Percentiles rank a stretch among this genome's conserved stretches.
phyloP scores from a whole-genome alignment of 352 stramenopile species.

The Pythium brachiatum region DNA sequence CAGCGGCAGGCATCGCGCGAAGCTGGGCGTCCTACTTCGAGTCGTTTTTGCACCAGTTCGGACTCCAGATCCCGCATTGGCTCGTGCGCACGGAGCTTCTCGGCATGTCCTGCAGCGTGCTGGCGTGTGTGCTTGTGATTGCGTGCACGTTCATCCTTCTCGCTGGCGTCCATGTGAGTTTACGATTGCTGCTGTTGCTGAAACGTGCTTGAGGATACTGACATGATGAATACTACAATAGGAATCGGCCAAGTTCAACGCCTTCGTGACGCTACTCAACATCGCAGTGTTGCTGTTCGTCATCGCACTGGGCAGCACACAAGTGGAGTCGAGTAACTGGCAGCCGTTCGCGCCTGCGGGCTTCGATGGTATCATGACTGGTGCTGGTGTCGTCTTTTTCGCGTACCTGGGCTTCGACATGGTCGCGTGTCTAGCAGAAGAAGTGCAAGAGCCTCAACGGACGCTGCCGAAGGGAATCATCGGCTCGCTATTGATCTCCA shows the following conservation, averaged over 20 bases:
- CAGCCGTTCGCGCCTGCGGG: constrained; percentile 84
- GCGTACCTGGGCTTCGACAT: constrained; percentile 93
- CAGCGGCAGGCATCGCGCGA: constrained; percentile 85
- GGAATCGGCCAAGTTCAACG: constrained; percentile 92
- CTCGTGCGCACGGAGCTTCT: constrained; percentile 54
- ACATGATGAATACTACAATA: constrained; percentile 19
- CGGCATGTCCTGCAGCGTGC: constrained; percentile 67
- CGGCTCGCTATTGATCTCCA: constrained; percentile 88
- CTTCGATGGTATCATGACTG: constrained; percentile 85
- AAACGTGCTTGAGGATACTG: not conserved
- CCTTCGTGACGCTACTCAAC: constrained; percentile 87
- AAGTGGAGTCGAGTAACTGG: constrained; percentile 79
- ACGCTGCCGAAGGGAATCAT: constrained; percentile 92
- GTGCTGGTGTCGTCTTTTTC: constrained; percentile 90
- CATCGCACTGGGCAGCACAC: constrained; percentile 73
- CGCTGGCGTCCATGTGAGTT: constrained; percentile 67
- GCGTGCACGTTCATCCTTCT: constrained; percentile 84
- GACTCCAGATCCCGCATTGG: constrained; percentile 59
- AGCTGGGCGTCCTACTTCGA: constrained; percentile 89
- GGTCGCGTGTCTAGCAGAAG: constrained; percentile 90
- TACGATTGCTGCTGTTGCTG: not conserved
- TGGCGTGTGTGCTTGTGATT: constrained; percentile 80
- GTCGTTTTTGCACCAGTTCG: constrained; percentile 76
- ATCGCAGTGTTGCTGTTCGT: constrained; percentile 90
- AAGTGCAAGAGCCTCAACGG: constrained; percentile 87